Evolutionary conservation across 257 asterid species (phyloP).

Genomic region (Hygrophila difformis): DNA sequence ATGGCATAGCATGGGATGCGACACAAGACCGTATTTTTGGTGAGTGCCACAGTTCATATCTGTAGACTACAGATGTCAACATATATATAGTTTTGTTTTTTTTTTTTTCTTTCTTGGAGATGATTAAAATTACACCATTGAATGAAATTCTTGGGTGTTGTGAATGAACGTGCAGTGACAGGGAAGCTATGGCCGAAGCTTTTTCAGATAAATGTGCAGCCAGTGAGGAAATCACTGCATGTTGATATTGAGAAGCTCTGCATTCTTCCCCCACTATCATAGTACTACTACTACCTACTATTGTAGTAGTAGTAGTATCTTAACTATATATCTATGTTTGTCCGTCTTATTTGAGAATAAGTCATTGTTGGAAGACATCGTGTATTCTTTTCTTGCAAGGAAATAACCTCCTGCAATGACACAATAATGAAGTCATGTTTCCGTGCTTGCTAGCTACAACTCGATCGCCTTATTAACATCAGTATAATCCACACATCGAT

Average conservation of each 20-base stretch:
- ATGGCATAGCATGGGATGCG: conserved; percentile 93
- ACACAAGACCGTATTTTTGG: conserved; percentile 55
- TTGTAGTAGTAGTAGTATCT: too few relatives aligned
- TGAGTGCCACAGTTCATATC: conserved; percentile 34
- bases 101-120: background rate
- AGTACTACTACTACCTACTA: too few relatives aligned
- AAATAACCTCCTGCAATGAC: too few relatives aligned
- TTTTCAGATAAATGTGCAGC: conserved; percentile 46
- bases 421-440: too few relatives aligned
- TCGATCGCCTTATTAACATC: too few relatives aligned
- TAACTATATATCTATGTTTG: too few relatives aligned
- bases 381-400: background rate
- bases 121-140: background rate
- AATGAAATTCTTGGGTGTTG: too few relatives aligned
- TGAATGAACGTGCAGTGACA: conserved; percentile 35
- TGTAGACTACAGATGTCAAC: too few relatives aligned
- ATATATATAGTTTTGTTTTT: background rate
- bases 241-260: conserved; percentile 38
- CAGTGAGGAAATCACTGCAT: conserved; percentile 23
- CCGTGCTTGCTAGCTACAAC: too few relatives aligned
- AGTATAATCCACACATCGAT: too few relatives aligned
- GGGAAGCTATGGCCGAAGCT: conserved; percentile 77
- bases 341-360: too few relatives aligned
- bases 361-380: background rate
- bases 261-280: conserved; percentile 28